phyloP scores from a whole-genome alignment of 2,329 filamentous ascomycete species.

The Paecilomyces variotii region DNA sequence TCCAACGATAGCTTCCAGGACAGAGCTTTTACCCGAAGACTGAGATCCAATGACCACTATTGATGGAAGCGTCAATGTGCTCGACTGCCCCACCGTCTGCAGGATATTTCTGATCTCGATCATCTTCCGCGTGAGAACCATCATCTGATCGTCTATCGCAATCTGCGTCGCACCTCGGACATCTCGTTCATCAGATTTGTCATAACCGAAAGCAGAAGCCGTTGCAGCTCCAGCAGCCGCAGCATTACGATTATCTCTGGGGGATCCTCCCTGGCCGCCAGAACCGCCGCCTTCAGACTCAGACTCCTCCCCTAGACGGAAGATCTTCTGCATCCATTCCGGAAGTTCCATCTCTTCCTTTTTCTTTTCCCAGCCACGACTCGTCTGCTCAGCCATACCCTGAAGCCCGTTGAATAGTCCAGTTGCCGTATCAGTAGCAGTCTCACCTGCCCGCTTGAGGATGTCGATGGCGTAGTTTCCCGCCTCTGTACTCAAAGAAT shows the following conservation, averaged over 20 bases:
- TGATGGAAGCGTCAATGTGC: conserved; percentile 77
- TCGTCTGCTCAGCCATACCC: conserved; percentile 70
- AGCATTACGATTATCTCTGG: conserved; percentile 47
- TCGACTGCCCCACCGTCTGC: conserved; percentile 85
- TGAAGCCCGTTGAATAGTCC: conserved; percentile 63
- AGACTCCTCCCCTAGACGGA: conserved; percentile 54
- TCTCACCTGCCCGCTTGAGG: conserved; percentile 64
- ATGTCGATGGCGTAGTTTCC: conserved; percentile 71
- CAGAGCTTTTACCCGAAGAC: conserved; percentile 96
- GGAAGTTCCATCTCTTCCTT: conserved; percentile 66
- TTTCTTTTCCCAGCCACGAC: conserved; percentile 72
- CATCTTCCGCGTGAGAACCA: conserved; percentile 98
- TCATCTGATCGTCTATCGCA: conserved; percentile 95
- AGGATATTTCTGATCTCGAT: conserved; percentile 94
- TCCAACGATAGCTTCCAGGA: conserved; percentile 91
- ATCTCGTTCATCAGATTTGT: conserved; percentile 58
- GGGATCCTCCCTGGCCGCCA: conserved; percentile 38
- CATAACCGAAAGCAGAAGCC: conserved; percentile 71
- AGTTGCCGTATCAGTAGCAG: conserved; percentile 60
- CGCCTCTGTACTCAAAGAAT: conserved; percentile 46
- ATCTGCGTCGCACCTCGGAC: conserved; percentile 52
- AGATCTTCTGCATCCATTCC: conserved; percentile 72
- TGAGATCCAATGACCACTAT: conserved; percentile 99
- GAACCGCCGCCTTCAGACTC: conserved; percentile 41
- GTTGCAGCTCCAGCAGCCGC: conserved; percentile 60